Evolutionary conservation across 805 yeast genomes (phyloP).

Genomic region (Candida morakotiae): DNA sequence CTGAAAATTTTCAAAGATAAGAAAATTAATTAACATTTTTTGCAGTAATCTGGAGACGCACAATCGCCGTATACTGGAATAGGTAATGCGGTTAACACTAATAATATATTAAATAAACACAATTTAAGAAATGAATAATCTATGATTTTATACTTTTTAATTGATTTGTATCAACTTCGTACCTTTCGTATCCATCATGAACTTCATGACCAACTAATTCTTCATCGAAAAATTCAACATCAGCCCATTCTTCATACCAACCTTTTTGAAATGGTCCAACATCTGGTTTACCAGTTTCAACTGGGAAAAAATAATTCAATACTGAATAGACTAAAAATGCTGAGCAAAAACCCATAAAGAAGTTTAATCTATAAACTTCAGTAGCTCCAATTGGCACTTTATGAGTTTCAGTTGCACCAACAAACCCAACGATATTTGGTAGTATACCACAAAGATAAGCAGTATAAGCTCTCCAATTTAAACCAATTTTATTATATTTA

Average conservation of each 20-base stretch:
- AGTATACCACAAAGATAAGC: constrained; percentile 79
- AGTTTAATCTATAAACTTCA: constrained; percentile 67
- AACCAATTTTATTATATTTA: constrained; percentile 57
- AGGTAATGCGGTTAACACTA: background rate
- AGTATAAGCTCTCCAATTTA: constrained; percentile 79
- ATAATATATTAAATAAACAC: too few relatives aligned
- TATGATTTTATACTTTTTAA: background rate
- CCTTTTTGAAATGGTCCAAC: constrained; percentile 44
- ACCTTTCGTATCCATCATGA: constrained; percentile 16
- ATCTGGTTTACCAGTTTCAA: constrained; percentile 30
- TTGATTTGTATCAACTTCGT: background rate
- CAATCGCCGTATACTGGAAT: too few relatives aligned
- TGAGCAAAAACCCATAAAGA: constrained; percentile 68
- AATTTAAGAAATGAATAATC: background rate
- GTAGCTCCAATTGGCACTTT: constrained; percentile 75
- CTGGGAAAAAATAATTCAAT: constrained; percentile 51
- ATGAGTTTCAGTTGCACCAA: constrained; percentile 71
- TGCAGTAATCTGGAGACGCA: too few relatives aligned
- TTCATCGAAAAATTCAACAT: constrained; percentile 60
- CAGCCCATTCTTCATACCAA: constrained; percentile 61
- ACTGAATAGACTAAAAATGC: constrained; percentile 53
- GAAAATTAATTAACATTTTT: background rate
- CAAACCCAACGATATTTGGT: constrained; percentile 85
- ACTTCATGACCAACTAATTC: constrained; percentile 28
- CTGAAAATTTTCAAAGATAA: background rate